These are phyloP conservation scores for Aspergillus alliaceus DNA, from an alignment of 2,329 filamentous ascomycete species.

Conservation along the genomic window DNA sequence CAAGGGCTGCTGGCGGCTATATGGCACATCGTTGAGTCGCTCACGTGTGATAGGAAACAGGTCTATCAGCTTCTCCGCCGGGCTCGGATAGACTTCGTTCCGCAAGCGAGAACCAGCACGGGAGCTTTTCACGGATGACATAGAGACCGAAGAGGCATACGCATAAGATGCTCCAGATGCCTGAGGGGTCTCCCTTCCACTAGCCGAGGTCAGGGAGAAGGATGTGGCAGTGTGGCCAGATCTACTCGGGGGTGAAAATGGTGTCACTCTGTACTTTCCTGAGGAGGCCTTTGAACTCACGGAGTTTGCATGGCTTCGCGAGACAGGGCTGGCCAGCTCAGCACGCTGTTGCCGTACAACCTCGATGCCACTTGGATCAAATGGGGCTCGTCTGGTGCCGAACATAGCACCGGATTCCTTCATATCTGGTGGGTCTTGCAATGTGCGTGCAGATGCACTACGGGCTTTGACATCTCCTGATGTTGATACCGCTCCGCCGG, in stretches of 20 bases:
- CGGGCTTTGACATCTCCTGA: conserved; percentile 61
- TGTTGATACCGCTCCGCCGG: conserved; percentile 74
- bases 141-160: conserved; percentile 48
- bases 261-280: conserved; percentile 38
- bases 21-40: conserved; percentile 78
- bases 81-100: conserved; percentile 77
- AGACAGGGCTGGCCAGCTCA: conserved; percentile 68
- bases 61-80: conserved; percentile 72
- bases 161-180: conserved; percentile 43
- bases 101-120: conserved; percentile 67
- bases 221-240: conserved; percentile 47
- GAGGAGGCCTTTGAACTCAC: conserved; percentile 58
- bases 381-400: conserved; percentile 72
- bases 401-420: conserved; percentile 74
- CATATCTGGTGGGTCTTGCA: conserved; percentile 52
- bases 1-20: conserved; percentile 64
- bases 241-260: conserved; percentile 42
- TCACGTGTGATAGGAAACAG: conserved; percentile 84
- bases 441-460: conserved; percentile 29
- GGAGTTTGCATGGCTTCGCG: conserved; percentile 61
- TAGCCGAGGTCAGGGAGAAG: conserved; percentile 44
- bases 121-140: conserved; percentile 45
- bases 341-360: conserved; percentile 61
- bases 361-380: conserved; percentile 66
- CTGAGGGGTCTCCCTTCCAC: conserved; percentile 34